Evolutionary conservation across 805 yeast genomes (phyloP).

Genomic region (Komagataella kurtzmanii): DNA sequence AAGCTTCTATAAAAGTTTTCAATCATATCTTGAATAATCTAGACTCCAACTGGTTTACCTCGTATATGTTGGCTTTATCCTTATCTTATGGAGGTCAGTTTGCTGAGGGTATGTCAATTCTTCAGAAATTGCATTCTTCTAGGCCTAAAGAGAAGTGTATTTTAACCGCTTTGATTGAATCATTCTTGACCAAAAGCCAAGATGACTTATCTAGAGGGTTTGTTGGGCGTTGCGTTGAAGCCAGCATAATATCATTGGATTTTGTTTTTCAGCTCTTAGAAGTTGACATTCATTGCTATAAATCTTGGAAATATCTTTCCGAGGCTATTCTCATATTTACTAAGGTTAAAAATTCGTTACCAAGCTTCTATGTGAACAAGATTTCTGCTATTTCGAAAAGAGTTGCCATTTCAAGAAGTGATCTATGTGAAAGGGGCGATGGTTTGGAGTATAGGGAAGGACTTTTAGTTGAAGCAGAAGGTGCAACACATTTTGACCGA

Average conservation of each 20-base stretch:
- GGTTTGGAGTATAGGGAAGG: neutral
- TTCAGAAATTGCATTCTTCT: constrained; percentile 25
- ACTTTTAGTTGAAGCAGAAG: neutral
- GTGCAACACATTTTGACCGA: neutral
- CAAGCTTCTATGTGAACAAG: neutral
- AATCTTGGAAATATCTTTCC: neutral
- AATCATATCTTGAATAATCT: constrained; percentile 39
- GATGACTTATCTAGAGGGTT: constrained; percentile 45
- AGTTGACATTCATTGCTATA: neutral
- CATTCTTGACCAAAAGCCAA: constrained; percentile 39
- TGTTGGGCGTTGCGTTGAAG: constrained; percentile 29
- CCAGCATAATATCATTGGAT: neutral
- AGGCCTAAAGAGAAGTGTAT: constrained; percentile 37
- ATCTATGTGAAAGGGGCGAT: neutral
- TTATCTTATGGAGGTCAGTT: constrained; percentile 52
- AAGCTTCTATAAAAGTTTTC: constrained; percentile 79
- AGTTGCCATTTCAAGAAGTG: neutral
- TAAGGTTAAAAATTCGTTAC: neutral
- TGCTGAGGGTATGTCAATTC: constrained; percentile 38
- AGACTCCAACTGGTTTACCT: constrained; percentile 47
- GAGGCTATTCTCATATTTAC: neutral
- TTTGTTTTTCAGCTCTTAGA: neutral
- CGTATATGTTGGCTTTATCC: constrained; percentile 55
- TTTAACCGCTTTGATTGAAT: constrained; percentile 40
- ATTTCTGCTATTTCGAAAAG: neutral